These are phyloP conservation scores for Saxophila tyrrhenica DNA, from an alignment of 495 filamentous ascomycete genomes.

Conservation along the genomic window DNA sequence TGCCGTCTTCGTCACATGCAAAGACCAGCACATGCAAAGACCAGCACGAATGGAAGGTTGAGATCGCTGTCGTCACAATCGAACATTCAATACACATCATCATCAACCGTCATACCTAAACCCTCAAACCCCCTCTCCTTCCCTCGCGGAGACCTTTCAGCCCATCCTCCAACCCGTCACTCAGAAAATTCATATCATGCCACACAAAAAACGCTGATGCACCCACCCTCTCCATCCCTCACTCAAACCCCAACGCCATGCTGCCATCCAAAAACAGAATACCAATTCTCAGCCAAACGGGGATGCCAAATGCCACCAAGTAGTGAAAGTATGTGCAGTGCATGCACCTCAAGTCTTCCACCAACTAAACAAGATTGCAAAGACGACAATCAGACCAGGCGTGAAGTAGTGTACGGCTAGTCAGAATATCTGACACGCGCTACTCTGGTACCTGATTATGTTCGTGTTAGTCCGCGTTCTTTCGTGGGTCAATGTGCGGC, in stretches of 20 bases:
- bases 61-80: no score
- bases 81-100: no score
- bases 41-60: no score
- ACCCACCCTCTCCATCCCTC: background rate
- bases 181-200: background rate
- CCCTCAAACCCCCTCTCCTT: no score
- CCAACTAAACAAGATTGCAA: constrained; percentile 8
- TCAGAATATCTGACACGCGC: constrained; percentile 25
- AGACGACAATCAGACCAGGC: constrained; percentile 10
- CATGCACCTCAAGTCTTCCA: background rate
- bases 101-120: no score
- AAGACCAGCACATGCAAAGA: no score
- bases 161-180: no score
- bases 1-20: no score
- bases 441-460: constrained; percentile 22
- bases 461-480: background rate
- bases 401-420: constrained; percentile 19
- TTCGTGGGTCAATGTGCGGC: no score
- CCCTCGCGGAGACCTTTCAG: no score
- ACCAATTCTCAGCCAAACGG: background rate
- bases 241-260: background rate
- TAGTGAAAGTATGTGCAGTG: no score
- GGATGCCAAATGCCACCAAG: no score
- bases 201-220: background rate
- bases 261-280: background rate